Evolutionary conservation across 768 basidiomycete genomes (phyloP).

Genomic region (Amylocystis lapponica): DNA sequence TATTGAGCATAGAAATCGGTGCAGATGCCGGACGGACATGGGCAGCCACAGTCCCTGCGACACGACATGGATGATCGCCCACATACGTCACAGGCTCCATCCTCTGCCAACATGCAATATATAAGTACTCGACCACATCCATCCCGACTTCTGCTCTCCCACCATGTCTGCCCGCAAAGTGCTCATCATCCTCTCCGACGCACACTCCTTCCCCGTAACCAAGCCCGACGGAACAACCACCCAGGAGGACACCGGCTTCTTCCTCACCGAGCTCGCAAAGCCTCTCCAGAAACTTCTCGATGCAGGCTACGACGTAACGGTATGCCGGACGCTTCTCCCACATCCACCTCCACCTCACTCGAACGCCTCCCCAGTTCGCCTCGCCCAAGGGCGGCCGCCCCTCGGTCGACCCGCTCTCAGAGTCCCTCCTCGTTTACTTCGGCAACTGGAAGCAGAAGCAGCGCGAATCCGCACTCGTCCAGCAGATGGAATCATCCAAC

Average conservation of each 20-base stretch:
- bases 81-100: too few species aligned
- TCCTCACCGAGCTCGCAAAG: slow-evolving; percentile 22
- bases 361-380: slow-evolving; percentile 12
- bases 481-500: slow-evolving; percentile 16
- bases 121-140: too few species aligned
- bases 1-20: too few species aligned
- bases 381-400: slow-evolving; percentile 19
- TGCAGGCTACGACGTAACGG: slow-evolving; percentile 19
- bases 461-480: slow-evolving; percentile 15
- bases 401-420: slow-evolving; percentile 19
- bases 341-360: neutral
- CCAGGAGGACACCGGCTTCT: slow-evolving; percentile 16
- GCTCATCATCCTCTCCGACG: slow-evolving; percentile 21
- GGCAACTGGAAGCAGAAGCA: slow-evolving; percentile 18
- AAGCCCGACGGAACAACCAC: slow-evolving; percentile 14
- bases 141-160: too few species aligned
- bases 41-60: too few species aligned
- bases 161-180: slow-evolving; percentile 13
- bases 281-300: slow-evolving; percentile 20
- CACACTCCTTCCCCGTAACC: slow-evolving; percentile 13
- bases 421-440: slow-evolving; percentile 17
- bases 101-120: neutral
- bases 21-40: too few species aligned
- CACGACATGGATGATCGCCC: too few species aligned
- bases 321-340: slow-evolving; percentile 4